Base-by-base conservation (phyloP, 2,329 filamentous ascomycete species). In the Sporothrix mexicana region DNA sequence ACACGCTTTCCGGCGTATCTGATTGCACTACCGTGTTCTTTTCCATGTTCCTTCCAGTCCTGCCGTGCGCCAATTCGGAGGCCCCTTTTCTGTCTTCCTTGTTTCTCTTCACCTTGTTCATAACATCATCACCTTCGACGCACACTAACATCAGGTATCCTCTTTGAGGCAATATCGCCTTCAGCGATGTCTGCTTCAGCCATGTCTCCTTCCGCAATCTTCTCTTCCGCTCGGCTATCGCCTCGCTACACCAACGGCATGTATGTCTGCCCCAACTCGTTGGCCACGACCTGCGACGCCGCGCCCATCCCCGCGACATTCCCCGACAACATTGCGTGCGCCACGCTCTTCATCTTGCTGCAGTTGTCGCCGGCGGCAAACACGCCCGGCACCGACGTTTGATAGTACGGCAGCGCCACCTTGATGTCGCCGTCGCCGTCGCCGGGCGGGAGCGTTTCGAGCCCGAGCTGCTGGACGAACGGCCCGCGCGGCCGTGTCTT, bases 361-460 rank as follows among this genome's bases (percentile, higher is more conserved):
- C 51, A 57, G 49, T 59, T 59, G 68, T 90, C 88, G 0, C 88
- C 88, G 0, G 81, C 85, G 0, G 86, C 87, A 79, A 86, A 88
- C 2, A 86, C 84, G 0, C 88, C 88, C 1, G 79, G 77, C 0
- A 88, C 82, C 69, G 78, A 86, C 3, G 87, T 88, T 77, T 84
- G 81, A 53, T 84, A 81, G 76, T 87, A 20, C 36, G 61, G 61
- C 41, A 64, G n/a, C 36, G 13, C 17, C 17, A 64, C 61, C 17
- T 15, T 10, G 61, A 64, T 64, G 61, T 45, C 61, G 36, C 61
- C 61, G 36, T 64, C 61, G 61, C 13, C 15, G 36, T 23, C 41
- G 15, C 61, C n/a, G 30, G 57, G 57, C 10, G 57, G 57, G 2
- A 61, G 15, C 4, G 57, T 61, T 30, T 36, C 61, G 0, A 64